Evolutionary conservation across 257 asterid genomes (phyloP).

Genomic region (Mitragyna speciosa): DNA sequence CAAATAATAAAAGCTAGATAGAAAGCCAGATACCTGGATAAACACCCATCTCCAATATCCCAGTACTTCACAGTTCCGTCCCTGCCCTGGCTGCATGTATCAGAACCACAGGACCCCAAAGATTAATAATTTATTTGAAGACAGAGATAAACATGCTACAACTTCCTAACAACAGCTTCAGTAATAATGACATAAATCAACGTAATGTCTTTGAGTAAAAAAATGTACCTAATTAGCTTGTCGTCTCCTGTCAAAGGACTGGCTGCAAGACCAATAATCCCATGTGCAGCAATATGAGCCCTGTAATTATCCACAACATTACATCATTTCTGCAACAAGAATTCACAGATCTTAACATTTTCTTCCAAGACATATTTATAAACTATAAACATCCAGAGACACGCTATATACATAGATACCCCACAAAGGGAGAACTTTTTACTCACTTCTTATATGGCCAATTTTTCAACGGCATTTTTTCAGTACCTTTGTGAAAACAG

Average conservation of each 20-base stretch:
- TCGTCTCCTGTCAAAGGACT: constrained; percentile 49
- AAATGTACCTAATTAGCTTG: constrained; percentile 52
- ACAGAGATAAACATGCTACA: not conserved
- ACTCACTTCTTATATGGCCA: not conserved
- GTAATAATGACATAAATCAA: not conserved
- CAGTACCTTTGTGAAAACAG: not conserved
- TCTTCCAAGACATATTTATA: too few relatives aligned
- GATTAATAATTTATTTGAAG: not conserved
- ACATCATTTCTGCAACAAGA: not conserved
- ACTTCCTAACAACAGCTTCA: constrained; percentile 1
- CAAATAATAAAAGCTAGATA: not conserved
- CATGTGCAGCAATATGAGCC: constrained; percentile 94
- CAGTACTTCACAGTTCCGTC: constrained; percentile 84
- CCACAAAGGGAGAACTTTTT: too few relatives aligned
- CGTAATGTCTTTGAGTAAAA: not conserved
- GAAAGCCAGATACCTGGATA: constrained; percentile 45
- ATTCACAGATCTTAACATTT: not conserved
- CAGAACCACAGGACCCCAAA: not conserved
- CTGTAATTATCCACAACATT: constrained; percentile 25
- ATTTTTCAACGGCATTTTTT: not conserved
- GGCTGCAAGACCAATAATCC: constrained; percentile 62
- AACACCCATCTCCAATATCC: constrained; percentile 75
- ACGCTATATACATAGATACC: too few relatives aligned
- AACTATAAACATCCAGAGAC: not conserved
- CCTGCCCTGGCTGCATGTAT: constrained; percentile 66